Conservation (phyloP, 345 rosid genomes). For the Fremontodendron californicum region DNA sequence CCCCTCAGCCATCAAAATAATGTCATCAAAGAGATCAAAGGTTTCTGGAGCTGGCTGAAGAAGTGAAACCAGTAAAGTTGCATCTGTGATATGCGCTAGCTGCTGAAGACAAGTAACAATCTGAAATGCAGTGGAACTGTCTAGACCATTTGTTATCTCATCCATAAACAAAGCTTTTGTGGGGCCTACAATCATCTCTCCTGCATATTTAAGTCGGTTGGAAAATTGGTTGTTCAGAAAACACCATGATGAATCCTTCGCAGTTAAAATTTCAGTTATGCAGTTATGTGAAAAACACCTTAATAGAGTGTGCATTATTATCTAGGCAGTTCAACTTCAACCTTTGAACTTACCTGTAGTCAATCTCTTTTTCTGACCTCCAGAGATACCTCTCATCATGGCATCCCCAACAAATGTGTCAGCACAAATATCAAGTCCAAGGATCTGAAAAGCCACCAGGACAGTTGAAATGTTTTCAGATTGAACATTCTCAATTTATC, state of each 20-base stretch:
- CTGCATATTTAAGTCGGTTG: constrained; percentile 24
- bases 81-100: constrained; percentile 47
- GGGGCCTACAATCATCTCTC: constrained; percentile 69
- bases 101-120: constrained; percentile 53
- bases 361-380: constrained; percentile 48
- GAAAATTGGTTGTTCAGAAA: not conserved
- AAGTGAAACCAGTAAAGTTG: constrained; percentile 52
- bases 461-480: not conserved
- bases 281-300: not conserved
- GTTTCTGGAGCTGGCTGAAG: constrained; percentile 73
- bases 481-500: not conserved
- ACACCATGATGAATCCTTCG: not conserved
- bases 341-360: constrained; percentile 34
- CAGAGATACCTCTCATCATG: constrained; percentile 48
- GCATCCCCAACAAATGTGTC: constrained; percentile 45
- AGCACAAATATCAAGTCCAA: constrained; percentile 46
- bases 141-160: constrained; percentile 62
- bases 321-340: not conserved
- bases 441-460: constrained; percentile 24
- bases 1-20: constrained; percentile 59
- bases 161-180: constrained; percentile 62
- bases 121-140: constrained; percentile 66
- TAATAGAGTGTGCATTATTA: not conserved
- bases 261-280: not conserved
- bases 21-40: constrained; percentile 58